Evolutionary conservation across 1,284 basidiomycete species (phyloP).

Genomic region (Pterulicium gracile): DNA sequence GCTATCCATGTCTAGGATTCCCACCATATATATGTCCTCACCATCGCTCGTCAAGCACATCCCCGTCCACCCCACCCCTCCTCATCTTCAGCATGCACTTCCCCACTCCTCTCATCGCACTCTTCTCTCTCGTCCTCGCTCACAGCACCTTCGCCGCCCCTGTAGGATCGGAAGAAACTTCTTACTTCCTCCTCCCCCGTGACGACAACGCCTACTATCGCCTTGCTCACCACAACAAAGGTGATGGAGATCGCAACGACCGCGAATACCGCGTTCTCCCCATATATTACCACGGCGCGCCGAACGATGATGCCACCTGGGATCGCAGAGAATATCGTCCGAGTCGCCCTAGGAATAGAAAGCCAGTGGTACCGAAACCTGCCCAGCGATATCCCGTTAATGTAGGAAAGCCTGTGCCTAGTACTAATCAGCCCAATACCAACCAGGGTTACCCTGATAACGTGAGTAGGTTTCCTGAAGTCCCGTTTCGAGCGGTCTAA

Average conservation of each 20-base stretch:
- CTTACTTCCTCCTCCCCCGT: not conserved
- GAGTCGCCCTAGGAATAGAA: not conserved
- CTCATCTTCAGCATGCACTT: not conserved
- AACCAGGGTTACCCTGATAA: not conserved
- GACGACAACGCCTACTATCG: not conserved
- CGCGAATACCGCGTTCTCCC: no score
- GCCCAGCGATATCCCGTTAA: not conserved
- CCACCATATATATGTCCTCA: no score
- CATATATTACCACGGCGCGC: not conserved
- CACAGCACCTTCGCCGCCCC: not conserved
- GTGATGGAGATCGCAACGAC: no score
- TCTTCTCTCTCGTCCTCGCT: not conserved
- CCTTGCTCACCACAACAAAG: no score
- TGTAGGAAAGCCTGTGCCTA: no score
- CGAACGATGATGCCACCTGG: not conserved
- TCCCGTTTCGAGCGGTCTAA: not conserved
- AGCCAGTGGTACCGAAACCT: no score
- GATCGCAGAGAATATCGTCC: no score
- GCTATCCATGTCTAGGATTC: no score
- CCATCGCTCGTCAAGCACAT: not conserved
- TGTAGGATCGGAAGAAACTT: not conserved
- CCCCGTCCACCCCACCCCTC: not conserved
- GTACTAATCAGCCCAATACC: no score
- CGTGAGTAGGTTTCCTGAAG: not conserved
- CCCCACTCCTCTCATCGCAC: not conserved